phyloP scores from a whole-genome alignment of 495 filamentous ascomycete genomes.

The Pseudomonodictys pantanalensis region DNA sequence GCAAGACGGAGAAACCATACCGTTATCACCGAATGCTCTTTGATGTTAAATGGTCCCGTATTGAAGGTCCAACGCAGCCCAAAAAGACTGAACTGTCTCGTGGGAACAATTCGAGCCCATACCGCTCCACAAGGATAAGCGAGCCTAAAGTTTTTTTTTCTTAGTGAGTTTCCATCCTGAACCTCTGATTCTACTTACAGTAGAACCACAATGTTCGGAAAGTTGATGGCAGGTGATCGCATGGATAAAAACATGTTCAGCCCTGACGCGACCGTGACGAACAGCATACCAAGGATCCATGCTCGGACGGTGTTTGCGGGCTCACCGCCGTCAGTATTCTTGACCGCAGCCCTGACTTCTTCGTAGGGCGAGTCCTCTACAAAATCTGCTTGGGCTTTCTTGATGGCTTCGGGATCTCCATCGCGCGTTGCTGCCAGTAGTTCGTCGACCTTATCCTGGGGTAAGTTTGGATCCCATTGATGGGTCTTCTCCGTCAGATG shows the following conservation, averaged over 20 bases:
- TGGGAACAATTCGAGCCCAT: conserved; percentile 20
- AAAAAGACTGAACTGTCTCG: conserved; percentile 21
- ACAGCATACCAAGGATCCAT: conserved; percentile 66
- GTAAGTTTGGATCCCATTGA: conserved; percentile 67
- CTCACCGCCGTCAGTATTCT: conserved; percentile 49
- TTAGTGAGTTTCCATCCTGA: neutral
- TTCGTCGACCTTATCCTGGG: conserved; percentile 58
- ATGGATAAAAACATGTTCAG: conserved; percentile 33
- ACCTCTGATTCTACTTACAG: neutral
- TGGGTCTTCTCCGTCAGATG: conserved; percentile 56
- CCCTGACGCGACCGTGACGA: conserved; percentile 34
- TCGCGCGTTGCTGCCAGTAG: conserved; percentile 59
- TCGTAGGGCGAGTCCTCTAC: conserved; percentile 69
- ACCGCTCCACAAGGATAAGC: conserved; percentile 12
- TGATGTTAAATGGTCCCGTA: conserved; percentile 34
- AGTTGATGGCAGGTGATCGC: conserved; percentile 24
- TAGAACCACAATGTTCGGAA: conserved; percentile 22
- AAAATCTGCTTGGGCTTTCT: conserved; percentile 50
- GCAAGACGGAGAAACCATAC: neutral
- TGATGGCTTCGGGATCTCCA: conserved; percentile 49
- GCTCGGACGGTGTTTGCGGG: conserved; percentile 68
- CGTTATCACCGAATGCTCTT: conserved; percentile 29
- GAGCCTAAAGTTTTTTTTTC: conserved; percentile 5
- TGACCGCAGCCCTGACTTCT: conserved; percentile 62
- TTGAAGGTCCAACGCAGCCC: conserved; percentile 32